Base-by-base conservation (phyloP, 192 early-diverging fungal species). In the Coemansia sp. region DNA sequence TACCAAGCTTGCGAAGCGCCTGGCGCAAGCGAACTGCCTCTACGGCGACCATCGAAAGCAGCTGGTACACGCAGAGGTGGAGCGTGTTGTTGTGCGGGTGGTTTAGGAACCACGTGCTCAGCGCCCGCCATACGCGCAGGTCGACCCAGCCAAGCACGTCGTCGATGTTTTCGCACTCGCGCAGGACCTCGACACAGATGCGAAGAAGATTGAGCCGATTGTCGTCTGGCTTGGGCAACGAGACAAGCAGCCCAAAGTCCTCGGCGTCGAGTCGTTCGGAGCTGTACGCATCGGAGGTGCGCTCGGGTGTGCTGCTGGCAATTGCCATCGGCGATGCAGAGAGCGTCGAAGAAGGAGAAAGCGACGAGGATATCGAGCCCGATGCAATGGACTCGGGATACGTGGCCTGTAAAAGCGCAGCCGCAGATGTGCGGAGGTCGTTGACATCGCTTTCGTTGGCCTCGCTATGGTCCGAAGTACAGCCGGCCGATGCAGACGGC, bases 41-140 rank as follows among this genome's bases (percentile, higher is more conserved):
- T 30, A 79, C 30, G 4, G 71, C 36, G 20, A 79, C 28, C 27
- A 68, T 65, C 11, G 78, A 75, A 20, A 75, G 18, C 10, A 75
- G 68, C 69, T 81, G 71, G 34, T 75, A 81, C 8, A 81, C 72
- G 0, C 63, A 35, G 59, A 72, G 35, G 25, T 81, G 78, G 23
- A 81, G 55, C 34, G 72, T 65, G 55, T 81, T 81, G 65, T 81
- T 81, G 61, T 81, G 71, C 23, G 78, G 78, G 50, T 81, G 78
- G 66, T 81, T 71, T 25, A 75, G 52, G 60, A 75, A 81, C 78
- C 78, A 81, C 5, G 72, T 68, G 42, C 61, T 65, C 32, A 81
- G 59, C 1, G 67, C 78, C 20, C 69, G 72, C 78, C 78, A 81
- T 30, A 81, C 72, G 19, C 78, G 78, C 66, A 81, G 32, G 48